Evolutionary conservation across 345 rosid species (phyloP), one percentile per base, ranked within the genome.

Genomic region (Populus davidiana): DNA sequence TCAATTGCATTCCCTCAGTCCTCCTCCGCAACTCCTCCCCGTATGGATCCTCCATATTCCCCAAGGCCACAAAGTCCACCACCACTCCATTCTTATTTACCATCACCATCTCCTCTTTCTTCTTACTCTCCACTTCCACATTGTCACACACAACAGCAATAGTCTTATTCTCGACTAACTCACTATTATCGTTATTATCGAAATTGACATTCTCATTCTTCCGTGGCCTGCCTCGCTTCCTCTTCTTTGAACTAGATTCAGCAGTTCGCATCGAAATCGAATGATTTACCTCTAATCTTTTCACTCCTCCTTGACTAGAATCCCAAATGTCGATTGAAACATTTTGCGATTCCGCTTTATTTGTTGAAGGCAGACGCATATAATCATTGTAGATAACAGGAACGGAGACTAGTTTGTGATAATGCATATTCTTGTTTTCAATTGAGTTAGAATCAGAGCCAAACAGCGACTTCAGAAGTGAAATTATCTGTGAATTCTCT

Each of bases 401-500:
- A 49, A 86, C 85, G 1, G 90, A 71, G 65, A 90, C 67, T 77
- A 81, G 81, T 81, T 81, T 74, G 56, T 35, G 21, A 4, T 71
- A 83, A 54, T 74, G 77, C 18, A 81, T 87, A 21, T 6, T 65
- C 3, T 36, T 25, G 5, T 20, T 17, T 13, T 6, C 14, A 39
- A n/a, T 23, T 39, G 65, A 75, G 44, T 5, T 33, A 39, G 75
- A 16, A 35, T 71, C 44, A 50, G 61, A 77, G 71, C 84, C 70
- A 74, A 95, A 90, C 76, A 95, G 86, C 17, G 90, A 90, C 83
- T 87, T 87, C 6, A 95, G 86, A 61, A 87, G 81, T 41, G 86
- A 70, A 25, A 89, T 77, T 64, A 91, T 74, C 41, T 84, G 82
- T 35, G 87, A 68, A 70, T 87, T 81, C 31, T 93, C 98, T 50